Evolutionary conservation across 768 basidiomycete genomes (phyloP), one percentile per base, ranked within the genome.

Genomic region (Collybia mongolica): DNA sequence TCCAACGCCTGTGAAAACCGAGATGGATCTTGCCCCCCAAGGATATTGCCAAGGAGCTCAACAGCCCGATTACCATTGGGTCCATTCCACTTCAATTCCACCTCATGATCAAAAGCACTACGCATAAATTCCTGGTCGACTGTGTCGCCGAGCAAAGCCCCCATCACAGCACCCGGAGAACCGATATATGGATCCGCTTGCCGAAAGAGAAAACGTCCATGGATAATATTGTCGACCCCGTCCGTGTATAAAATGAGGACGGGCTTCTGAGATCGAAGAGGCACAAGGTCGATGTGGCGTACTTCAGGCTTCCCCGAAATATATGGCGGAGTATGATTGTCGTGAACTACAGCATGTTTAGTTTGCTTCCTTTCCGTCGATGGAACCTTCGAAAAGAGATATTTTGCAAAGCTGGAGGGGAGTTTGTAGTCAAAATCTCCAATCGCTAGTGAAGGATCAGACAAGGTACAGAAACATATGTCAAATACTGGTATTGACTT

Each of bases 371-470:
- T 43, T 22, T 37, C 39, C 32, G 19, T 15, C 12, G 53, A 54
- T 11, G 29, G 46, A n/a, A 53, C 11, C 41, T 54, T 54, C 1
- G 46, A 44, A 26, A 57, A 50, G 8, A 52, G 18, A 17, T 47
- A 41, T 12, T 36, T 40, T 7, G 51, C 46, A 20, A 49, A 57
- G 6, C 24, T 32, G 0, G 56, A 41, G 24, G 42, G 54, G 12
- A 54, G 24, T 20, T 57, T 57, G 39, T 45, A 57, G 15, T 41
- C 52, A 28, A 52, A 57, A 35, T 57, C 56, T 17, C 56, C 56
- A 8, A 57, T 26, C 14, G 56, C 53, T 57, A 12, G 5, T 20
- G 43, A 22, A 29, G 6, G 20, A 4, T 18, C 22, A n/a, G 39
- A 26, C 24, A 45, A 18, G 41, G 40, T n/a, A 36, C 3, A 28